Conservation (phyloP, 106 monocot species). For the Acanthochlamys bracteata region DNA sequence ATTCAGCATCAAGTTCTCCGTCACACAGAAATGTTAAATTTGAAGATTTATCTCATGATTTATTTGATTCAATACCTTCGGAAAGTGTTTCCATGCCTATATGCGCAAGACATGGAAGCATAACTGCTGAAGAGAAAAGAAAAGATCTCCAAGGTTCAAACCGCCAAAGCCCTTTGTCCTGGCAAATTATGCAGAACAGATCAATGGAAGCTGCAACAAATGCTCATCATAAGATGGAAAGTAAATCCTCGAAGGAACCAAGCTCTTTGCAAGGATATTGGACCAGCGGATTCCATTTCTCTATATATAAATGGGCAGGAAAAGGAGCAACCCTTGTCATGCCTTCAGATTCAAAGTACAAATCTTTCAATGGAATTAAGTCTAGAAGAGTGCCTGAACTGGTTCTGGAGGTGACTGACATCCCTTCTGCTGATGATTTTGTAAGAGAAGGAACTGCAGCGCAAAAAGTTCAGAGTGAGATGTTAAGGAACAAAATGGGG, state of each 20-base stretch:
- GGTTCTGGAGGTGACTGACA: conserved; percentile 45
- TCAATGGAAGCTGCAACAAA: conserved; percentile 13
- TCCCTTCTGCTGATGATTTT: conserved; percentile 31
- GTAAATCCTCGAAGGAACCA: conserved; percentile 16
- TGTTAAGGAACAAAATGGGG: conserved; percentile 8
- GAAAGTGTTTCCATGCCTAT: conserved; percentile 16
- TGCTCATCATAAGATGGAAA: conserved; percentile 3
- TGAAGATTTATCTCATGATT: conserved; percentile 20
- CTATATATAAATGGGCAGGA: conserved; percentile 84
- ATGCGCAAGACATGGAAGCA: conserved; percentile 13
- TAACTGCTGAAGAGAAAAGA: conserved; percentile 19
- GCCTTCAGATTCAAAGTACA: conserved; percentile 35
- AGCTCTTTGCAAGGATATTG: conserved; percentile 23
- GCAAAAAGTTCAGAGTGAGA: conserved; percentile 19
- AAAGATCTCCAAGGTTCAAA: conserved; percentile 15
- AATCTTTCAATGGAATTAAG: conserved; percentile 19
- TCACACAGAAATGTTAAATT: conserved; percentile 4
- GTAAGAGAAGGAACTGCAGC: conserved; percentile 18
- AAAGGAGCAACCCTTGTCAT: conserved; percentile 63
- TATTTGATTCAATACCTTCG: conserved; percentile 19
- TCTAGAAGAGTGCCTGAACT: conserved; percentile 46
- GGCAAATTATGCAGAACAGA: conserved; percentile 23
- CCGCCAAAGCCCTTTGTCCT: conserved; percentile 33
- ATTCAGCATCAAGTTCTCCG: conserved; percentile 19
- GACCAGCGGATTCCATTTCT: conserved; percentile 65